These are phyloP conservation scores for Halteria grandinella DNA, from an alignment of 73 alveolate species.

Conservation along the genomic window DNA sequence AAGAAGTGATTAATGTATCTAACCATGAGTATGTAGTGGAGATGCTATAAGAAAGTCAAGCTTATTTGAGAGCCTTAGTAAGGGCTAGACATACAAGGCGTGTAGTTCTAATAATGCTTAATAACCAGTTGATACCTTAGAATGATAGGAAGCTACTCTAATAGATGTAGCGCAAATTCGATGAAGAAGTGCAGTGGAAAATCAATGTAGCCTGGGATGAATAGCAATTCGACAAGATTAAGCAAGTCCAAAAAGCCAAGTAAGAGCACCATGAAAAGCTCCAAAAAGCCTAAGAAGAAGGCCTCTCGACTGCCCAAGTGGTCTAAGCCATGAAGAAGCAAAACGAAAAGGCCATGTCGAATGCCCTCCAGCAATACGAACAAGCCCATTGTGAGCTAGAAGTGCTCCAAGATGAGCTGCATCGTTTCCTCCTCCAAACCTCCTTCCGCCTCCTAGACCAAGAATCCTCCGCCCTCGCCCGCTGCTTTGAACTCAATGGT, in stretches of 20 bases:
- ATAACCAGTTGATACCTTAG: slow-evolving; percentile 4
- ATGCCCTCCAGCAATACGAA: slow-evolving; percentile 17
- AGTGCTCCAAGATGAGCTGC: slow-evolving; percentile 35
- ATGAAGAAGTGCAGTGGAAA: slow-evolving; percentile 50
- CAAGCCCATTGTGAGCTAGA: slow-evolving; percentile 22
- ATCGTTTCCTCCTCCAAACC: slow-evolving; percentile 13
- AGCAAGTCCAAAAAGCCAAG: background rate
- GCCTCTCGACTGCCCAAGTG: background rate
- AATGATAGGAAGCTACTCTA: background rate
- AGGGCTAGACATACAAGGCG: slow-evolving; percentile 12
- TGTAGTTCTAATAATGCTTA: slow-evolving; percentile 11
- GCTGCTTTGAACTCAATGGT: slow-evolving; percentile 27
- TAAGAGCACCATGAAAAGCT: slow-evolving; percentile 1
- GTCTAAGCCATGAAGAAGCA: slow-evolving; percentile 12
- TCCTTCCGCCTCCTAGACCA: slow-evolving; percentile 7
- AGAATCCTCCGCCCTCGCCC: slow-evolving; percentile 31
- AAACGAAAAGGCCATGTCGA: slow-evolving; percentile 2
- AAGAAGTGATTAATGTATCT: too few relatives aligned
- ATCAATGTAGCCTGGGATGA: slow-evolving; percentile 31
- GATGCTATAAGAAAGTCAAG: slow-evolving; percentile 1
- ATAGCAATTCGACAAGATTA: background rate
- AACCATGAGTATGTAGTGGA: too few relatives aligned
- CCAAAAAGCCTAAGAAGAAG: background rate
- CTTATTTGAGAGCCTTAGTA: slow-evolving; percentile 12
- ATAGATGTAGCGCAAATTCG: background rate